Evolutionary conservation across 2,329 filamentous ascomycete species (phyloP), one percentile per base, ranked within the genome.

Genomic region (Penicillium sp.): DNA sequence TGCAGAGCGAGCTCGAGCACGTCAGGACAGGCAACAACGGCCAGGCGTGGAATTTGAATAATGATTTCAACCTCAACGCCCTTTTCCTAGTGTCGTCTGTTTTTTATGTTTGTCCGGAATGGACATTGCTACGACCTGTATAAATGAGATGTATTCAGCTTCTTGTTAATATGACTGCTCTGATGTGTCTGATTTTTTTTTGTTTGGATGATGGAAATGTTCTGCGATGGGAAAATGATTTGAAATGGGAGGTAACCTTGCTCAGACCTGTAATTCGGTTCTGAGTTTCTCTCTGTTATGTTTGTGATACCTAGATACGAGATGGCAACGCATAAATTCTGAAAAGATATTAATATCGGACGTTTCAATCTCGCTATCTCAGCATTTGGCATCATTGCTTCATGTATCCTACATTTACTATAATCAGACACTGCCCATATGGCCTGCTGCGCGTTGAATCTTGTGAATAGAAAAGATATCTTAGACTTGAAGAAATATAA

Each of bases 11-110:
- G 76, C 76, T 38, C 70, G 76, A 34, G 71, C 74, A 21, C 68
- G 70, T 46, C 69, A 76, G 56, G 78, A 79, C 47, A 71, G 76
- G 65, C 74, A 72, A 52, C 71, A 66, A 41, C 66, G 69, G 34
- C 71, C 72, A 28, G 71, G 72, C 47, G 78, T 80, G 16, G 79
- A 80, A 57, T 81, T 80, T 63, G 74, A 75, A 51, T 80, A 58
- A 72, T 47, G 28, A 23, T 18, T 15, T 46, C 29, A 31, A 47
- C 3, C 24, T 26, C 24, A 29, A 6, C 2, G 9, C n/a, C 44
- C 16, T 28, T 21, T 16, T 47, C 16, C 16, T 38, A n/a, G 24
- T 46, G 46, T 31, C n/a, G 12, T 28, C 43, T 39, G 13, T 50
- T 41, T 41, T 42, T 21, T n/a, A n/a, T n/a, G n/a, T n/a, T n/a